Conservation (phyloP, 768 basidiomycete genomes). For the Lentinus tigrinus region DNA sequence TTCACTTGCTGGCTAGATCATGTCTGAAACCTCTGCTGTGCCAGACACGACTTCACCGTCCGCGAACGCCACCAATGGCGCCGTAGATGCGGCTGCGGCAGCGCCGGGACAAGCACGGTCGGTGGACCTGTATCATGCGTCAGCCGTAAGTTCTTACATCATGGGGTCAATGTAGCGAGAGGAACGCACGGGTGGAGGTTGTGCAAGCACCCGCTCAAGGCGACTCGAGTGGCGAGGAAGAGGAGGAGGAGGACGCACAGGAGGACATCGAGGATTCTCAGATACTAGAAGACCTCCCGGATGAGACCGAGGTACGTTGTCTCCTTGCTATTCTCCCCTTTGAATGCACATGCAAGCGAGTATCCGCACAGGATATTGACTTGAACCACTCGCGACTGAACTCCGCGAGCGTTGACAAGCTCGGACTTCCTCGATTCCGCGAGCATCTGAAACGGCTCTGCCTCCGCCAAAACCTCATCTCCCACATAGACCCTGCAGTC, state of each 20-base stretch:
- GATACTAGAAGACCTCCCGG: conserved; percentile 70
- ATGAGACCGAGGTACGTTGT: conserved; percentile 72
- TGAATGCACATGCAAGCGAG: too few relatives aligned
- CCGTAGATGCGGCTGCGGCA: neutral
- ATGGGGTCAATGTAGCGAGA: conserved; percentile 3
- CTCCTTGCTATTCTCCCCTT: too few relatives aligned
- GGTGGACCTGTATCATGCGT: neutral
- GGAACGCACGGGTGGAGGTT: conserved; percentile 37
- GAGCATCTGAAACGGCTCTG: conserved; percentile 68
- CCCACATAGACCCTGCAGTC: conserved; percentile 66
- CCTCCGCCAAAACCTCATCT: conserved; percentile 83
- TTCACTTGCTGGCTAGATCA: neutral
- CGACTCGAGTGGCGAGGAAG: conserved; percentile 50
- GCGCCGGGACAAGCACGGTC: conserved; percentile 1
- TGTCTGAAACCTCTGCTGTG: neutral
- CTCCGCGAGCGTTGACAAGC: conserved; percentile 48
- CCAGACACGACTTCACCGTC: neutral
- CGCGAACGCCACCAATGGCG: neutral
- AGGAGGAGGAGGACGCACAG: conserved; percentile 38
- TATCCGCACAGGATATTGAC: conserved; percentile 68
- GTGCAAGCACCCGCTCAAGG: conserved; percentile 1
- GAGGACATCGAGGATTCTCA: conserved; percentile 47
- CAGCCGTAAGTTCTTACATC: neutral
- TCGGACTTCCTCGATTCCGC: conserved; percentile 77
- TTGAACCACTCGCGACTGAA: conserved; percentile 78